Conservation (phyloP, 225 moss, liverwort and hornwort species). For the Bryum argenteum region DNA sequence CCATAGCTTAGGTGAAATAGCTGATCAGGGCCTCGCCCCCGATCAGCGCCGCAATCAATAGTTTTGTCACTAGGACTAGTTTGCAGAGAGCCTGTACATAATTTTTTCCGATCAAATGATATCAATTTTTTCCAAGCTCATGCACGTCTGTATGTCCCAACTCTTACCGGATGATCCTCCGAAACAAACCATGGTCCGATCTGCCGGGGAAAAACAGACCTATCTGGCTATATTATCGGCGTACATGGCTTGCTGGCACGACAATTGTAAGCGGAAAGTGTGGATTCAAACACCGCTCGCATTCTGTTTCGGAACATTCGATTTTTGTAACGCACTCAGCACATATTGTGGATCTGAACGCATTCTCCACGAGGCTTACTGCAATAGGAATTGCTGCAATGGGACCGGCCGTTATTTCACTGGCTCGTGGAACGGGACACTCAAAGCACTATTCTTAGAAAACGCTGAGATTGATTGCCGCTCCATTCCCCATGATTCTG, state of each 20-base stretch:
- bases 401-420: background rate
- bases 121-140: background rate
- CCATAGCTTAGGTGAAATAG: constrained; percentile 24
- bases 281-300: too few species aligned
- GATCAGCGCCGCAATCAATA: constrained; percentile 23
- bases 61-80: background rate
- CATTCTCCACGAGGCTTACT: background rate
- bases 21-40: constrained; percentile 20
- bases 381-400: too few species aligned
- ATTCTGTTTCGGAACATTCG: too few species aligned
- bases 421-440: background rate
- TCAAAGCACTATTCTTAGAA: background rate
- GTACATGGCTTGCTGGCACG: too few species aligned
- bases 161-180: too few species aligned
- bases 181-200: too few species aligned
- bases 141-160: background rate
- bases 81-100: constrained; percentile 22
- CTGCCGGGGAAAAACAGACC: too few species aligned
- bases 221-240: too few species aligned
- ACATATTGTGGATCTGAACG: background rate
- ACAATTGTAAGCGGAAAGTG: too few species aligned
- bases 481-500: background rate
- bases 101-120: constrained; percentile 17
- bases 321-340: too few species aligned
- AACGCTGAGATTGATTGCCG: background rate